Percentiles rank a stretch among this genome's conserved stretches.
Conservation (phyloP, 495 filamentous ascomycete genomes). For the Letharia columbiana region DNA sequence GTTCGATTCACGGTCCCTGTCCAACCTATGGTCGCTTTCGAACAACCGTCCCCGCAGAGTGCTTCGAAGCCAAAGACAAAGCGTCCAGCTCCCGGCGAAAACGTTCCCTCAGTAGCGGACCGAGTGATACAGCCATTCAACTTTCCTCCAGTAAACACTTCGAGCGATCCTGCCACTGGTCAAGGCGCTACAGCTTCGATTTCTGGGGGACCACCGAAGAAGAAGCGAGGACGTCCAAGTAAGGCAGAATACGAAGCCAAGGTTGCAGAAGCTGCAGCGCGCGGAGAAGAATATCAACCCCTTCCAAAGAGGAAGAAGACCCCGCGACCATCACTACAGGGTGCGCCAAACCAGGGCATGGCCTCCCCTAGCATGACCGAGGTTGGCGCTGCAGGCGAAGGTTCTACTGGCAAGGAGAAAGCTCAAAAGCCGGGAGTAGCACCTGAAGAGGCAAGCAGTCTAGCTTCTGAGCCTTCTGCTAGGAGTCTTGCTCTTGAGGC, state of each 20-base stretch:
- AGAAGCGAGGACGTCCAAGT: conserved; percentile 53
- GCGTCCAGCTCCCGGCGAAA: conserved; percentile 19
- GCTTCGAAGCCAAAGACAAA: conserved; percentile 23
- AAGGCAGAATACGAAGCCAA: conserved; percentile 48
- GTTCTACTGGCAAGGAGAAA: conserved; percentile 16
- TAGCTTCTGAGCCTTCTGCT: not conserved
- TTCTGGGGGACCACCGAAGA: conserved; percentile 40
- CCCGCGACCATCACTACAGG: conserved; percentile 19
- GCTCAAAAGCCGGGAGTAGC: conserved; percentile 11
- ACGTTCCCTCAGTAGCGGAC: conserved; percentile 7
- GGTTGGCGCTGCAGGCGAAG: conserved; percentile 9
- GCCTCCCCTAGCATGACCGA: conserved; percentile 11
- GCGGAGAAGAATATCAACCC: conserved; percentile 43
- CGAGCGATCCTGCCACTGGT: conserved; percentile 23
- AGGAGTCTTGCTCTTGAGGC: conserved; percentile 6
- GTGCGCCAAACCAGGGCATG: conserved; percentile 8
- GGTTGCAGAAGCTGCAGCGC: conserved; percentile 43
- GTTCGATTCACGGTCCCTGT: conserved; percentile 15
- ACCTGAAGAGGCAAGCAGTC: not conserved
- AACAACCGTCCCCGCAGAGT: conserved; percentile 11
- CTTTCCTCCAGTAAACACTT: conserved; percentile 27
- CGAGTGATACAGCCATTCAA: conserved; percentile 26
- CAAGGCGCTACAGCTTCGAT: conserved; percentile 20
- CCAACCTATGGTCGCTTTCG: conserved; percentile 14
- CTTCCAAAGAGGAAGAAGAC: conserved; percentile 28